phyloP scores from a whole-genome alignment of 2,329 filamentous ascomycete genomes.

The Fusarium chuoi region DNA sequence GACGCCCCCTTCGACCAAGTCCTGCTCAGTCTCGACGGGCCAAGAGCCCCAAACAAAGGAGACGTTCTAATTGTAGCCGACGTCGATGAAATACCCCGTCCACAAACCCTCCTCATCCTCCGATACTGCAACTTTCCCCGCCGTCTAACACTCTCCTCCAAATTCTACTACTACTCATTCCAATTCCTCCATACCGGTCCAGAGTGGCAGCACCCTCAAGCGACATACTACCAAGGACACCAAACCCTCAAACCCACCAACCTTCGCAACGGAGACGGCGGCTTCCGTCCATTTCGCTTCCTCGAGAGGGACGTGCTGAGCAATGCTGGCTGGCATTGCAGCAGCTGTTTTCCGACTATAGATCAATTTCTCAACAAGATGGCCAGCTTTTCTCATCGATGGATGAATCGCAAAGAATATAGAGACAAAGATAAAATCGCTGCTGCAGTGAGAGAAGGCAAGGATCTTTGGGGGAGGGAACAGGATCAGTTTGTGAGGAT shows the following conservation, averaged over 20 bases:
- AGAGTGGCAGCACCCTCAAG: conserved; percentile 68
- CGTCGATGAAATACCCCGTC: conserved; percentile 68
- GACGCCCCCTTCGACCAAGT: conserved; percentile 68
- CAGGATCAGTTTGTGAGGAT: conserved; percentile 59
- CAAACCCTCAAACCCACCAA: conserved; percentile 64
- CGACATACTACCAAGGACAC: conserved; percentile 59
- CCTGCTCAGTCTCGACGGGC: conserved; percentile 57
- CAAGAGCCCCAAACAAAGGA: conserved; percentile 53
- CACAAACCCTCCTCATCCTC: conserved; percentile 59
- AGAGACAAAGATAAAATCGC: conserved; percentile 61
- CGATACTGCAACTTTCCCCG: conserved; percentile 63
- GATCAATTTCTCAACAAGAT: conserved; percentile 66
- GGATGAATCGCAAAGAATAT: conserved; percentile 61
- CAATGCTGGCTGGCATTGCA: conserved; percentile 70
- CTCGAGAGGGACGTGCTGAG: conserved; percentile 56
- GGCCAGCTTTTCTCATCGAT: conserved; percentile 64
- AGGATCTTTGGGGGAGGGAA: conserved; percentile 65
- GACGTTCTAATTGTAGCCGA: conserved; percentile 70
- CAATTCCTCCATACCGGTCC: conserved; percentile 56
- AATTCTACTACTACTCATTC: conserved; percentile 68
- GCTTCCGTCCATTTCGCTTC: conserved; percentile 50
- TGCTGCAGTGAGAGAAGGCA: conserved; percentile 60
- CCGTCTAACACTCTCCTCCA: conserved; percentile 61
- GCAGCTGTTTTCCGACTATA: conserved; percentile 67
- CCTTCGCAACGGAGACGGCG: conserved; percentile 60